Evolutionary conservation across 495 filamentous ascomycete genomes (phyloP), one percentile per base, ranked within the genome.

Genomic region (Neurospora sp.): DNA sequence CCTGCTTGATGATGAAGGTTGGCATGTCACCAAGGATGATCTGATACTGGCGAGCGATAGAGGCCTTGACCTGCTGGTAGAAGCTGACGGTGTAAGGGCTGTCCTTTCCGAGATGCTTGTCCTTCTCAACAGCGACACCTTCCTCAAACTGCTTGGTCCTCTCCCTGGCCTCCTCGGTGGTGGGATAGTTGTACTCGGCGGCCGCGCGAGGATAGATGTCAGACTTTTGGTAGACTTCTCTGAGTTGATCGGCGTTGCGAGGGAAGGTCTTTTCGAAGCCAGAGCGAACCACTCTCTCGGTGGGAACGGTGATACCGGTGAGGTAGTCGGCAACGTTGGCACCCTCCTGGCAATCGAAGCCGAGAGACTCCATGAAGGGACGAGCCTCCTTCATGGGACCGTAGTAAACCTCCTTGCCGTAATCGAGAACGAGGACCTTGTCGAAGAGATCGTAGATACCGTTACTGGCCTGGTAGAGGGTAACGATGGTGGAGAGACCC

Each of bases 401-500:
- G 70, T 89, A 91, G 80, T 85, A 92, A 42, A 90, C 87, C 75
- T 90, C 80, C n/a, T 87, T 83, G 8, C 90, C 90, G 77, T 87
- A 86, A 73, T 90, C 90, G 0, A 92, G 77, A 0, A 92, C 86
- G n/a, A 83, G 79, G 5, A 88, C 87, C 75, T 89, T 90, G 78
- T 90, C 88, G 72, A 90, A 91, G 40, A 87, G 80, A 48, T 91
- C 84, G 73, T 92, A 92, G 40, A 90, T 89, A 16, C 83, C 83
- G 72, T 94, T 89, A 69, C 88, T 87, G 6, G 90, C 91, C 77
- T 94, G 92, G 77, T 94, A 94, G 40, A 94, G 88, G 0, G 91
- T 88, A 11, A 93, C 90, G 40, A 88, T 79, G 20, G 87, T 85
- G 6, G 88, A 88, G 12, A 86, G 83, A 3, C 88, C 85, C 42